Conservation (phyloP, 371 early-diverging fungal species). For the Mucor saturninus region DNA sequence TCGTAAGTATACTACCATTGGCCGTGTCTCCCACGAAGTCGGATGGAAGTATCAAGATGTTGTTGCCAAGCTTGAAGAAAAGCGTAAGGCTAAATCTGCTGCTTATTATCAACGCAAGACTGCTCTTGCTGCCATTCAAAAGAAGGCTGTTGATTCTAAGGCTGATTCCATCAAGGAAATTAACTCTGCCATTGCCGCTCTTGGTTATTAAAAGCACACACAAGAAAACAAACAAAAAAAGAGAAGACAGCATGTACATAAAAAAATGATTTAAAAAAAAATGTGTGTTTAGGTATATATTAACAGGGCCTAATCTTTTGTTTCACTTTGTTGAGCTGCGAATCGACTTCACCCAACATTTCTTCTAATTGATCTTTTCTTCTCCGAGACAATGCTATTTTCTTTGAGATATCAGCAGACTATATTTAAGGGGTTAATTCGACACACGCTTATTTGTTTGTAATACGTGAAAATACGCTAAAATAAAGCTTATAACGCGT, state of each 20-base stretch:
- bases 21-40: slow-evolving; percentile 94
- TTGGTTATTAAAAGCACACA: slow-evolving; percentile 58
- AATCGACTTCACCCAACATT: slow-evolving; percentile 33
- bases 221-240: neutral
- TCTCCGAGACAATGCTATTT: slow-evolving; percentile 15
- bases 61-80: slow-evolving; percentile 94
- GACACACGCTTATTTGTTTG: no score
- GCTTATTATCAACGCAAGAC: slow-evolving; percentile 93
- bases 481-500: neutral
- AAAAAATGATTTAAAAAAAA: neutral
- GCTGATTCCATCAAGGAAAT: slow-evolving; percentile 30
- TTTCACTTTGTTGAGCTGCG: slow-evolving; percentile 32
- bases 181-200: slow-evolving; percentile 43
- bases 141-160: slow-evolving; percentile 57
- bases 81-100: slow-evolving; percentile 94
- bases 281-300: slow-evolving; percentile 1
- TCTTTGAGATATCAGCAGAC: slow-evolving; percentile 23
- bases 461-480: neutral
- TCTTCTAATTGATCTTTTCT: slow-evolving; percentile 30
- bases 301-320: slow-evolving; percentile 33
- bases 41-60: slow-evolving; percentile 99
- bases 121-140: slow-evolving; percentile 49
- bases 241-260: neutral
- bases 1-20: slow-evolving; percentile 96
- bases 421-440: neutral